Evolutionary conservation across 2,329 filamentous ascomycete species (phyloP).

Genomic region (Reticulascus tulasneorum): DNA sequence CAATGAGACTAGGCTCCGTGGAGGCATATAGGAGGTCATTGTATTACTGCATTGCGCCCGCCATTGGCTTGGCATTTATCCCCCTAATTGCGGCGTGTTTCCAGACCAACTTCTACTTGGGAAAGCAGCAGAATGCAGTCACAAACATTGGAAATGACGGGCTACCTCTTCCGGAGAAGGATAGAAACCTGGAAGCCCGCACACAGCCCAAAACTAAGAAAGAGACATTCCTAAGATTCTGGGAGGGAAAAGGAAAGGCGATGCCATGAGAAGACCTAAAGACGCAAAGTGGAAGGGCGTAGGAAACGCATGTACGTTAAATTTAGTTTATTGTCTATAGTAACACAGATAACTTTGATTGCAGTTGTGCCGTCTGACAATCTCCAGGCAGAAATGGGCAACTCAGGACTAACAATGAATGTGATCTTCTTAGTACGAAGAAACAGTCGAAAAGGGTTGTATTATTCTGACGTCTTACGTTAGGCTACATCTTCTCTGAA

Average conservation of each 20-base stretch:
- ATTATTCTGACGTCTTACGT: no score
- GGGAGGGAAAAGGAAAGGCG: slow-evolving; percentile 15
- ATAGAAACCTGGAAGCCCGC: slow-evolving; percentile 6
- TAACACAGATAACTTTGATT: no score
- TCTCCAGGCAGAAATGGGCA: no score
- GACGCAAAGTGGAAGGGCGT: no score
- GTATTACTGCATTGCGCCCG: slow-evolving; percentile 12
- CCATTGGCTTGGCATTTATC: slow-evolving; percentile 9
- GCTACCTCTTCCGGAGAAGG: slow-evolving; percentile 6
- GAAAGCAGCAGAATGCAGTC: slow-evolving; percentile 13
- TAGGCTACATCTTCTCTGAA: no score
- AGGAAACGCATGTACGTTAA: no score
- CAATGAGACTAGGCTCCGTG: slow-evolving; percentile 16
- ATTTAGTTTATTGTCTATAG: no score
- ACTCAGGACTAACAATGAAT: no score
- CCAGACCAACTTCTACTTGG: slow-evolving; percentile 13
- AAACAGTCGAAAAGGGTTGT: no score
- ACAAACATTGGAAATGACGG: slow-evolving; percentile 11
- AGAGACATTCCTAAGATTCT: slow-evolving; percentile 23
- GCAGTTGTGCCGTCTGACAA: no score
- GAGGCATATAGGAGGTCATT: slow-evolving; percentile 9
- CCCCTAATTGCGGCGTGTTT: slow-evolving; percentile 11
- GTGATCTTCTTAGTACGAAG: no score
- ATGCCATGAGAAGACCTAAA: no score
- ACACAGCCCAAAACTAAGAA: slow-evolving; percentile 17